These are phyloP conservation scores for Persicaria maculosa DNA, from an alignment of 148 eudicot genomes.

Conservation along the genomic window DNA sequence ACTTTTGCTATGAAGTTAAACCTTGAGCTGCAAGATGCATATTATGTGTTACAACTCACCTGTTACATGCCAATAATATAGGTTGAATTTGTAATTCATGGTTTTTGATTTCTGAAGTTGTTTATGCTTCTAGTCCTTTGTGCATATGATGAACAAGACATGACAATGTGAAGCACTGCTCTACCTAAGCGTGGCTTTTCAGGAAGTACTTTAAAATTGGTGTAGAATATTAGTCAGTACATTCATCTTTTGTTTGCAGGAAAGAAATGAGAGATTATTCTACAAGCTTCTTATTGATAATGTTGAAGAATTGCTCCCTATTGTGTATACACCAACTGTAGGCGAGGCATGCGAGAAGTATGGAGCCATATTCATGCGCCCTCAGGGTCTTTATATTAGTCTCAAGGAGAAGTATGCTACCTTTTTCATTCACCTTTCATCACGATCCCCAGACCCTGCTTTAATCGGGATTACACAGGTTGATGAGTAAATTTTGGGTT, in stretches of 20 bases:
- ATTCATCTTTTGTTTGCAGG: slow-evolving; percentile 30
- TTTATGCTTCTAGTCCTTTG: background rate
- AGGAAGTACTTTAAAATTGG: no score
- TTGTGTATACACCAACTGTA: slow-evolving; percentile 90
- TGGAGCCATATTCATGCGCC: slow-evolving; percentile 72
- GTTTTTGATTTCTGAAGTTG: background rate
- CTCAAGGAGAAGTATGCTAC: slow-evolving; percentile 77
- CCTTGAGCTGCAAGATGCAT: no score
- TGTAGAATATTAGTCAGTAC: no score
- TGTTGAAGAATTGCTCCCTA: slow-evolving; percentile 81
- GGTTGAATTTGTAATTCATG: no score
- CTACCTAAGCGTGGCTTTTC: no score
- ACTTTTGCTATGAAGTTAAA: no score
- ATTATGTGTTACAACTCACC: no score
- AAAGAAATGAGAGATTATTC: slow-evolving; percentile 79
- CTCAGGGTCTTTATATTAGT: slow-evolving; percentile 87
- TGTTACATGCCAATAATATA: no score
- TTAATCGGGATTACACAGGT: background rate
- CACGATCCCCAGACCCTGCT: background rate
- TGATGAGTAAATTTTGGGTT: background rate
- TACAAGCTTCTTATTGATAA: slow-evolving; percentile 88
- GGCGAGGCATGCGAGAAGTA: slow-evolving; percentile 97
- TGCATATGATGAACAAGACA: background rate
- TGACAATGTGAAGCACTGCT: no score
- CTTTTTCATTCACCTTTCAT: background rate